Base-by-base conservation (phyloP, 2,329 filamentous ascomycete species). In the Neophaeococcomyces mojaviensis region DNA sequence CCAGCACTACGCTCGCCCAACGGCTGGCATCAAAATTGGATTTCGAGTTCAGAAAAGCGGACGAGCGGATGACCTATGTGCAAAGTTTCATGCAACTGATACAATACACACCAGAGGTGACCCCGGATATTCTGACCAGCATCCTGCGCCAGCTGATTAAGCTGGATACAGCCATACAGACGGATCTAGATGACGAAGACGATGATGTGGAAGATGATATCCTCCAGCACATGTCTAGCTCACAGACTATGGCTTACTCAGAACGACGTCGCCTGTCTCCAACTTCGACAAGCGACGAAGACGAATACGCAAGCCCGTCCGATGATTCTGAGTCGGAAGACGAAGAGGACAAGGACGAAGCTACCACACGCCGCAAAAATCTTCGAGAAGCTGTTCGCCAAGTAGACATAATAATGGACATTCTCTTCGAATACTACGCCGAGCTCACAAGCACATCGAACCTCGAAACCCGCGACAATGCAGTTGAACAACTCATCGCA, bases 91-190 rank as follows among this genome's bases (percentile, higher is more conserved):
- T 97, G 20, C 78, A 76, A 48, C 71, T 97, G 28, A 81, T 84
- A 44, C 74, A 80, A 39, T 95, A 95, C 60, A 79, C 84, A 1
- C 82, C 87, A 0, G 82, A 86, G 49, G 69, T 96, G 30, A 82
- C 83, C 50, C 79, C 84, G 6, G 86, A 94, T 50, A 81, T 97
- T 19, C 75, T 95, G 52, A 82, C 88, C 46, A 70, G 94, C 10
- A 84, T 97, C 39, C 84, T 88, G 34, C 85, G 90, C 56, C 82
- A 86, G 51, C 74, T 97, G 6, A 87, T 97, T 59, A 92, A 92
- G 66, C 86, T 97, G 48, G 92, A 98, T 61, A 88, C 94, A 1
- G 86, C 96, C 61, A 92, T 97, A 64, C 90, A 96, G 65, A 78
- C 89, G 40, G 89, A 97, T 59, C 71, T 97, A 58, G 88, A 97